Evolutionary conservation across 2,329 filamentous ascomycete genomes (phyloP), one percentile per base, ranked within the genome.

Genomic region (Phoma sp.): DNA sequence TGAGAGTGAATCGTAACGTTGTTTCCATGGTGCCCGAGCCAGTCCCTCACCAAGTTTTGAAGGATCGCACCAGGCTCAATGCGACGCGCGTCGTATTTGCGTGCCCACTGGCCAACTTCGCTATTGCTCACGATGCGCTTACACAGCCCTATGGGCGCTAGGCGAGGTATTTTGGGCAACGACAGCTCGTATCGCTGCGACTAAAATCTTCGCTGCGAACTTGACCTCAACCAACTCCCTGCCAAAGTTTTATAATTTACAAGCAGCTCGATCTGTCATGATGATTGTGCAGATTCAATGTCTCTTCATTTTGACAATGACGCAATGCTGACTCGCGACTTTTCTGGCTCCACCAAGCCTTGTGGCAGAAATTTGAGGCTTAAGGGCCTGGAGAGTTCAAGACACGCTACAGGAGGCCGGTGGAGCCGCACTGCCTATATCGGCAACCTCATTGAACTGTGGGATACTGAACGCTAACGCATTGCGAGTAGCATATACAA

Each of bases 11-110:
- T 29, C 36, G 37, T 47, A 27, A 51, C 53, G 50, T 56, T 51
- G 18, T 18, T 18, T 18, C 18, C 18, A 18, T 18, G 18, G 18
- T 18, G 18, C 13, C 30, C 45, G 36, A 41, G 48, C 18, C 24
- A 24, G 24, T 48, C 55, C 55, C 38, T 51, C 53, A 49, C 39
- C 30, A 44, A 59, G 54, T 56, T 58, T 18, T 49, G 54, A 55
- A 54, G 39, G 47, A 63, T 51, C 25, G 42, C 47, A 50, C 24
- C 40, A 42, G 37, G 41, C 56, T 57, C 27, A 55, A 51, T 45
- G 42, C 51, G 67, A 70, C 66, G 59, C 68, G 66, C 65, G 66
- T 66, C 63, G 55, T 61, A 35, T 55, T 47, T 59, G 57, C 50
- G 66, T 69, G 62, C 65, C 67, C 58, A 65, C 47, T 39, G 55